phyloP scores from a whole-genome alignment of 495 filamentous ascomycete species.

The Xylaria telfairii region DNA sequence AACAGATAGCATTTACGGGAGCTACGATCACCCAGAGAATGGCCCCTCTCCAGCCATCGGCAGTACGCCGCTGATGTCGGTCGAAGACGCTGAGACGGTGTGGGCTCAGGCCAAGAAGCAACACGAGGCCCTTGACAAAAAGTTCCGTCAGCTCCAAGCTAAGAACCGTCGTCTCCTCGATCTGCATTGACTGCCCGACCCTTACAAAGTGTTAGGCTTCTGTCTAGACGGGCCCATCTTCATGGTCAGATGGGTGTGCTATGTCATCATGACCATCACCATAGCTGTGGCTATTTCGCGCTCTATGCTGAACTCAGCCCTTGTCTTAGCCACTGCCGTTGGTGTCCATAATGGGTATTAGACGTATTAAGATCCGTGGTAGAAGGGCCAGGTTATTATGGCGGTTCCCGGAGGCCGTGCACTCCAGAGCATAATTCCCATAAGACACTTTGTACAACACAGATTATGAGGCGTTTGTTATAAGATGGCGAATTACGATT shows the following conservation, averaged over 20 bases:
- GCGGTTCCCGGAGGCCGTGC: not conserved
- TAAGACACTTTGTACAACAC: not conserved
- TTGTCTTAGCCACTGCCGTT: conserved; percentile 20
- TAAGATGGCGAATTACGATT: not conserved
- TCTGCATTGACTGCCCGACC: conserved; percentile 41
- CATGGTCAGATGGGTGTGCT: conserved; percentile 30
- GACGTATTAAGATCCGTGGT: not conserved
- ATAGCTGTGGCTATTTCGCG: conserved; percentile 23
- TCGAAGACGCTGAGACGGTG: conserved; percentile 67
- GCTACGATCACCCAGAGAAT: conserved; percentile 31
- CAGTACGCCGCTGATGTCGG: conserved; percentile 56
- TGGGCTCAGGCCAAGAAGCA: conserved; percentile 66
- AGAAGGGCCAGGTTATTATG: not conserved
- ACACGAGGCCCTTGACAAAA: conserved; percentile 73
- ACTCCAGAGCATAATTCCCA: not conserved
- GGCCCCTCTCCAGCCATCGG: conserved; percentile 46
- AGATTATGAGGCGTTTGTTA: not conserved
- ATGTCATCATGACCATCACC: conserved; percentile 25
- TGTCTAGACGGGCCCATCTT: conserved; percentile 22
- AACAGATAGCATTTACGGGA: conserved; percentile 29
- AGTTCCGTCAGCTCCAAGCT: conserved; percentile 62
- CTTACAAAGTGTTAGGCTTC: not conserved
- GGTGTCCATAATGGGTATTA: conserved; percentile 23
- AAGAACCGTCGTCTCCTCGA: conserved; percentile 58
- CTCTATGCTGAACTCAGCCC: conserved; percentile 20